Evolutionary conservation across 1,284 basidiomycete genomes (phyloP).

Genomic region (Hortiboletus rubellus): DNA sequence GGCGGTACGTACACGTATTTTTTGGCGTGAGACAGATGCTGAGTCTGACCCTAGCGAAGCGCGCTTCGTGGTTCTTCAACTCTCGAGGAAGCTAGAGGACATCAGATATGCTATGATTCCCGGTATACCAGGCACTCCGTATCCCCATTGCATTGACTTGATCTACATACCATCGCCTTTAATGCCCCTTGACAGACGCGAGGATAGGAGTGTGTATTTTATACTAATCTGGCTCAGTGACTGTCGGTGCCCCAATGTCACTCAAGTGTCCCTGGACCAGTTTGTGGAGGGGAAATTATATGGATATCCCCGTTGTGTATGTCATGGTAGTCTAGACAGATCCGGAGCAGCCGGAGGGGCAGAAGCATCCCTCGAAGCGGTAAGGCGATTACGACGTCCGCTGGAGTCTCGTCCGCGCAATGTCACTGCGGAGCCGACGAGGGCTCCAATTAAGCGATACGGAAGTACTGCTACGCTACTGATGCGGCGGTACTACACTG

Average conservation of each 20-base stretch:
- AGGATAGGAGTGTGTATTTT: slow-evolving; percentile 20
- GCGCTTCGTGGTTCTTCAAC: slow-evolving; percentile 88
- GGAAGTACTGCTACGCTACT: slow-evolving; percentile 8
- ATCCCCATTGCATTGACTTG: slow-evolving; percentile 33
- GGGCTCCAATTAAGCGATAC: slow-evolving; percentile 16
- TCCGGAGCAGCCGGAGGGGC: slow-evolving; percentile 17
- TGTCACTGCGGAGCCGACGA: slow-evolving; percentile 29
- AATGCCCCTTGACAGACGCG: slow-evolving; percentile 29
- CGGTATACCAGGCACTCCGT: slow-evolving; percentile 15
- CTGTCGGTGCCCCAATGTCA: slow-evolving; percentile 3
- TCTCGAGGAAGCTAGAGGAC: slow-evolving; percentile 52
- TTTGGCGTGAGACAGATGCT: slow-evolving; percentile 12
- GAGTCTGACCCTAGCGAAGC: slow-evolving; percentile 59
- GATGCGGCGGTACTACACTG: slow-evolving; percentile 5
- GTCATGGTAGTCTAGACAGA: slow-evolving; percentile 22
- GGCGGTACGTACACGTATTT: slow-evolving; percentile 40
- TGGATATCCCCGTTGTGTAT: slow-evolving; percentile 24
- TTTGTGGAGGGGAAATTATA: slow-evolving; percentile 26
- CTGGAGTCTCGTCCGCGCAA: neutral
- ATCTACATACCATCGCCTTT: slow-evolving; percentile 38
- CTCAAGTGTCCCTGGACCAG: slow-evolving; percentile 27
- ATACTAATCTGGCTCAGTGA: slow-evolving; percentile 32
- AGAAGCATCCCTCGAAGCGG: slow-evolving; percentile 11
- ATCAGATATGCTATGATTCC: slow-evolving; percentile 16
- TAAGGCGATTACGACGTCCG: slow-evolving; percentile 24